Evolutionary conservation across 2,329 filamentous ascomycete genomes (phyloP).

Genomic region (Achaetomium macrosporum): DNA sequence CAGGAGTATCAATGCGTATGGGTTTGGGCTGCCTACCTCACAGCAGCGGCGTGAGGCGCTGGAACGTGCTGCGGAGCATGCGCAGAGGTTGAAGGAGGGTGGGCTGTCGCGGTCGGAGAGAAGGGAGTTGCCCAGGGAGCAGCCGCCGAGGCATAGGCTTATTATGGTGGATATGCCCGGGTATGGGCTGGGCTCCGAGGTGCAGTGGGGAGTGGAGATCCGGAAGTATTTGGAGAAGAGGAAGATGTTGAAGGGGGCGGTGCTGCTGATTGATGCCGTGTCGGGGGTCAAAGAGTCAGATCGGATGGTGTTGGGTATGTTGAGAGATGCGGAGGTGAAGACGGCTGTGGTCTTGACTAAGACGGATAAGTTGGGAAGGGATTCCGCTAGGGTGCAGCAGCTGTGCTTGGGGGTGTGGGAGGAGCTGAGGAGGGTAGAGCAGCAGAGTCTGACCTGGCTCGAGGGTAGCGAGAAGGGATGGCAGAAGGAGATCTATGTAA

Average conservation of each 20-base stretch:
- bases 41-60: constrained; percentile 16
- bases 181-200: constrained; percentile 32
- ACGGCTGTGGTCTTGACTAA: constrained; percentile 52
- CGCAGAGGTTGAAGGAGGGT: constrained; percentile 8
- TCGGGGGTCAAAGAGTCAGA: constrained; percentile 47
- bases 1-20: constrained; percentile 50
- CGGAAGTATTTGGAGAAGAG: constrained; percentile 44
- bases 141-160: constrained; percentile 41
- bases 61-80: constrained; percentile 4
- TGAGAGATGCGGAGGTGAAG: constrained; percentile 40
- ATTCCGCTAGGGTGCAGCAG: constrained; percentile 13
- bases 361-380: constrained; percentile 43
- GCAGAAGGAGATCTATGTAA: constrained; percentile 31
- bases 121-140: constrained; percentile 26
- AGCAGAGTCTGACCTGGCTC: constrained; percentile 15
- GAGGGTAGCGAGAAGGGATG: constrained; percentile 27
- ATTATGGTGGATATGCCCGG: constrained; percentile 39
- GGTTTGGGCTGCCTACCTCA: constrained; percentile 40
- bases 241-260: constrained; percentile 43
- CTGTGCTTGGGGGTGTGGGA: constrained; percentile 29
- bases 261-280: constrained; percentile 49
- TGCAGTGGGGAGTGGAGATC: constrained; percentile 49
- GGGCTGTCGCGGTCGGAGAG: constrained; percentile 6
- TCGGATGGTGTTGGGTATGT: constrained; percentile 39
- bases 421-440: constrained; percentile 26